Evolutionary conservation across 371 early-diverging fungal species (phyloP).

Genomic region (Haplosporangium sp.): DNA sequence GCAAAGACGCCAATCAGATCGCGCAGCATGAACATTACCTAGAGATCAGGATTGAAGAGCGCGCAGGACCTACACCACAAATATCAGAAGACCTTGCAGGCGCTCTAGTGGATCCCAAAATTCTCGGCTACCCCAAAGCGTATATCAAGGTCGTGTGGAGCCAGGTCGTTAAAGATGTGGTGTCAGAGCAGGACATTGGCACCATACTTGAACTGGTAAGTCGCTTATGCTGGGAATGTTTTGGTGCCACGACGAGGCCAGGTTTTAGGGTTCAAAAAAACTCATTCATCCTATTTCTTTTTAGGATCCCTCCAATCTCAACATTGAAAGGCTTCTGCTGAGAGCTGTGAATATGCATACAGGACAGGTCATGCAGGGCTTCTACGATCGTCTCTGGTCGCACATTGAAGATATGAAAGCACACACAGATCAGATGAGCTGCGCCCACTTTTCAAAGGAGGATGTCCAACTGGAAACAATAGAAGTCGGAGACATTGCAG

Average conservation of each 20-base stretch:
- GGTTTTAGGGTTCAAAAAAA: neutral
- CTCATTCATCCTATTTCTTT: neutral
- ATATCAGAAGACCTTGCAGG: conserved; percentile 48
- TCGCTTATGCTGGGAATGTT: neutral
- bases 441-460: conserved; percentile 27
- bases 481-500: conserved; percentile 15
- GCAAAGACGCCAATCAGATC: conserved; percentile 11
- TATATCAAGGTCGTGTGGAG: conserved; percentile 52
- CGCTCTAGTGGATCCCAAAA: conserved; percentile 47
- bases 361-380: conserved; percentile 61
- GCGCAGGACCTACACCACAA: conserved; percentile 2
- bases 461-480: conserved; percentile 36
- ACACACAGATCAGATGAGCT: conserved; percentile 19
- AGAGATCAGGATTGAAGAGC: conserved; percentile 49
- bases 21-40: conserved; percentile 40
- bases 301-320: conserved; percentile 62
- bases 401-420: conserved; percentile 34
- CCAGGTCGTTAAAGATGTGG: conserved; percentile 43
- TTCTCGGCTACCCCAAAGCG: conserved; percentile 47
- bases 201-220: conserved; percentile 36
- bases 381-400: conserved; percentile 55
- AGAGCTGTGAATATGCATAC: conserved; percentile 64
- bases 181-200: conserved; percentile 14
- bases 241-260: too few relatives aligned
- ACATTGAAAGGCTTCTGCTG: conserved; percentile 61